Evolutionary conservation across 2,329 filamentous ascomycete genomes (phyloP).

Genomic region (Fusarium avenaceum): DNA sequence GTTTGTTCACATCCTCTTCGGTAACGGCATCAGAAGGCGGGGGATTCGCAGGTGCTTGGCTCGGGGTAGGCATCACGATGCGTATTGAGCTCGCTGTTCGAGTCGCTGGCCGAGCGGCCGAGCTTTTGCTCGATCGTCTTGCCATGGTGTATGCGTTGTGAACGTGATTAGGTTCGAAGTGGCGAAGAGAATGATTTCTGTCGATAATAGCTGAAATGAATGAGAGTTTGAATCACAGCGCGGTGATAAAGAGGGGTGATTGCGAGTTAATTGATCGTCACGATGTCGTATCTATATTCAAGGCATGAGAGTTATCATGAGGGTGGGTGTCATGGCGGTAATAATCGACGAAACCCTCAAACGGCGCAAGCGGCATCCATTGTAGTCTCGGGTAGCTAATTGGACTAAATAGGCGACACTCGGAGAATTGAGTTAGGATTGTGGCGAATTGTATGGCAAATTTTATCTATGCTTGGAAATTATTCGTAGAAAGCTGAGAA

Average conservation of each 20-base stretch:
- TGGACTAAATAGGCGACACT: constrained; percentile 20
- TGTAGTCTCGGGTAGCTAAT: constrained; percentile 32
- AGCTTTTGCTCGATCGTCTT: constrained; percentile 44
- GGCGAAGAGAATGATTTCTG: constrained; percentile 32
- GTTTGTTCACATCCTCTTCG: constrained; percentile 57
- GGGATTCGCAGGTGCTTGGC: constrained; percentile 44
- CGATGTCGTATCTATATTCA: constrained; percentile 33
- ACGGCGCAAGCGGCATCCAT: constrained; percentile 50
- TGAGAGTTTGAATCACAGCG: neutral
- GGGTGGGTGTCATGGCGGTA: constrained; percentile 68
- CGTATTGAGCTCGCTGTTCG: constrained; percentile 40
- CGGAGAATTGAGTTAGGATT: constrained; percentile 7
- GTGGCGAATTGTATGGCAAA: constrained; percentile 30
- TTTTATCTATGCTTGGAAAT: constrained; percentile 1
- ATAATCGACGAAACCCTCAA: constrained; percentile 56
- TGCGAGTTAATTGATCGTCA: constrained; percentile 3
- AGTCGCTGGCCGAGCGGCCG: constrained; percentile 32
- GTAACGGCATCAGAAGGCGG: constrained; percentile 54
- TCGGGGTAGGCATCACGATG: constrained; percentile 34
- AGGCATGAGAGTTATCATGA: constrained; percentile 57
- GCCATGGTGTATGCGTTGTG: constrained; percentile 37
- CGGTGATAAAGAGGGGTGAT: neutral
- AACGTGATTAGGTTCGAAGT: constrained; percentile 1
- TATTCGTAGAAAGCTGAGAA: neutral
- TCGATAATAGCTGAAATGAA: constrained; percentile 9